Percentiles rank a stretch among this genome's conserved stretches.
phyloP scores from a whole-genome alignment of 78 protist species.

The Dictyostelium intermedium region DNA sequence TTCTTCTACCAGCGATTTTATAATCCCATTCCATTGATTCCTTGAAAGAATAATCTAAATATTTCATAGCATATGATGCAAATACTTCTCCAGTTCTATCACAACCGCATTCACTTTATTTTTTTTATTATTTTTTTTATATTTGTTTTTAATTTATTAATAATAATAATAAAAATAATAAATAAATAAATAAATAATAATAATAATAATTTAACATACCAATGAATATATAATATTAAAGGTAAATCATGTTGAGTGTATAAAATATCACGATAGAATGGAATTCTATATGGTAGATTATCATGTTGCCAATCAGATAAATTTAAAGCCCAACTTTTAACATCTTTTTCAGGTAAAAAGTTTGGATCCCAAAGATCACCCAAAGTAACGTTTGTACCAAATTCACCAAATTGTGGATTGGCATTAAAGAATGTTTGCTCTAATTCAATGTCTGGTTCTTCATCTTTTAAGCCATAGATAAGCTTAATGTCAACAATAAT shows the following conservation, averaged over 20 bases:
- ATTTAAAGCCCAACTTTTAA: not conserved
- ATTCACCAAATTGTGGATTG: constrained; percentile 33
- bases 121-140: not conserved
- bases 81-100: constrained; percentile 71
- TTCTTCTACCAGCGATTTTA: constrained; percentile 23
- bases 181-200: no score
- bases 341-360: not conserved
- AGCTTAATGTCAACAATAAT: constrained; percentile 60
- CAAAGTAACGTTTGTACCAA: constrained; percentile 38
- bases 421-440: constrained; percentile 46
- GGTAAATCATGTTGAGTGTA: constrained; percentile 6
- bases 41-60: not conserved
- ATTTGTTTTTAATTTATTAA: not conserved
- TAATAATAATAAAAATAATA: not conserved
- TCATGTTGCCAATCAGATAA: constrained; percentile 69
- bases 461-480: constrained; percentile 26
- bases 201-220: not conserved
- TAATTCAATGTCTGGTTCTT: constrained; percentile 17
- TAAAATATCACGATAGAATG: constrained; percentile 14
- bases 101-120: constrained; percentile 31
- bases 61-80: constrained; percentile 56
- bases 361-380: constrained; percentile 61
- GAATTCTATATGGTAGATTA: constrained; percentile 31
- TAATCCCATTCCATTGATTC: constrained; percentile 59
- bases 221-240: constrained; percentile 38